phyloP scores from a whole-genome alignment of 2,329 filamentous ascomycete species.

The Aspergillus brasiliensis region DNA sequence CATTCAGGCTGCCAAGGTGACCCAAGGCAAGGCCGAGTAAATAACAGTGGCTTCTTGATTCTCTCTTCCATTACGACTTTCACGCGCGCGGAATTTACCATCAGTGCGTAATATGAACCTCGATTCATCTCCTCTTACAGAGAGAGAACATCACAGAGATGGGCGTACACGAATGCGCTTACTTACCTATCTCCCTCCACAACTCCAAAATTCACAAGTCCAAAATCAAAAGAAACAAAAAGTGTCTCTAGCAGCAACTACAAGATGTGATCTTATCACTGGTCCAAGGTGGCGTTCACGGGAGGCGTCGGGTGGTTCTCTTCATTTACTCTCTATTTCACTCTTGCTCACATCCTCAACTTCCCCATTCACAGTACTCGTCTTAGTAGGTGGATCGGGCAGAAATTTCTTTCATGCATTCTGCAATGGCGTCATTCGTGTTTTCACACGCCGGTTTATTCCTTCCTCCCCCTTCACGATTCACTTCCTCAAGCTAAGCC shows the following conservation, averaged over 20 bases:
- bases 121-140: neutral
- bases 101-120: neutral
- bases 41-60: neutral
- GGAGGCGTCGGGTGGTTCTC: too few species aligned
- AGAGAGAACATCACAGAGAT: neutral
- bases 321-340: too few species aligned
- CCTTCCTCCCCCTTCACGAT: neutral
- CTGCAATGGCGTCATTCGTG: neutral
- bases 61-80: neutral
- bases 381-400: neutral
- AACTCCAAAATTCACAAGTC: too few species aligned
- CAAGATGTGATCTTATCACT: too few species aligned
- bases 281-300: too few species aligned
- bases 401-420: neutral
- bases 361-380: neutral
- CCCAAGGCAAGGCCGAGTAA: slow-evolving; percentile 47
- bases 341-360: neutral
- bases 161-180: neutral
- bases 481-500: neutral
- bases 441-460: neutral
- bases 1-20: slow-evolving; percentile 85
- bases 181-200: neutral
- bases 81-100: neutral
- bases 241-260: too few species aligned
- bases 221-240: too few species aligned